These are phyloP conservation scores for Deuterostichococcus epilithicus DNA, from an alignment of 139 green algal species.

Conservation along the genomic window DNA sequence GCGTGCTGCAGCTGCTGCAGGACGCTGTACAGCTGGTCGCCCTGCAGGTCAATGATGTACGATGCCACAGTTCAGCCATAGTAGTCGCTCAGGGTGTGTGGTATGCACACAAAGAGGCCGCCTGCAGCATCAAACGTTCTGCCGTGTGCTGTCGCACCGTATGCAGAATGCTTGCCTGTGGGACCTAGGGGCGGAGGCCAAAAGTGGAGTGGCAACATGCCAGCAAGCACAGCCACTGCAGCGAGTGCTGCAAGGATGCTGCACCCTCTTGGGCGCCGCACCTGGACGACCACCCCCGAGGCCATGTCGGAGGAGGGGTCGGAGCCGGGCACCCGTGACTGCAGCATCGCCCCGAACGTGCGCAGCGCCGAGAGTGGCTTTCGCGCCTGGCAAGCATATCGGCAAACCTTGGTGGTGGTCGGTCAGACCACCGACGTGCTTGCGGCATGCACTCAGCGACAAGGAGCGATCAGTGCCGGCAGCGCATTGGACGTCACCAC, in stretches of 20 bases:
- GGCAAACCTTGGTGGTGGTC: background rate
- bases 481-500: no score
- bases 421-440: background rate
- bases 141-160: background rate
- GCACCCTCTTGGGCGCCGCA: background rate
- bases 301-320: constrained; percentile 62
- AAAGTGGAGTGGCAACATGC: no score
- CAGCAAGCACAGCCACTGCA: no score
- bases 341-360: constrained; percentile 61
- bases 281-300: constrained; percentile 44
- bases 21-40: constrained; percentile 47
- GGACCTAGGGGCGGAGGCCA: background rate
- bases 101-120: background rate
- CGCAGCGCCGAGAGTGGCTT: constrained; percentile 54
- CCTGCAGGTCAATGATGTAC: constrained; percentile 27
- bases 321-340: constrained; percentile 38
- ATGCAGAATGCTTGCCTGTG: background rate
- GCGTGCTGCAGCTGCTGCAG: constrained; percentile 53
- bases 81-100: background rate
- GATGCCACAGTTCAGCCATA: background rate
- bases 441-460: no score
- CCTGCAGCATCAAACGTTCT: background rate
- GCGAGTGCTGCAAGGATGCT: background rate
- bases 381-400: constrained; percentile 16
- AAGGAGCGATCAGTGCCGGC: no score